Conservation (phyloP, 2,329 filamentous ascomycete species). For the Mycogone perniciosa region DNA sequence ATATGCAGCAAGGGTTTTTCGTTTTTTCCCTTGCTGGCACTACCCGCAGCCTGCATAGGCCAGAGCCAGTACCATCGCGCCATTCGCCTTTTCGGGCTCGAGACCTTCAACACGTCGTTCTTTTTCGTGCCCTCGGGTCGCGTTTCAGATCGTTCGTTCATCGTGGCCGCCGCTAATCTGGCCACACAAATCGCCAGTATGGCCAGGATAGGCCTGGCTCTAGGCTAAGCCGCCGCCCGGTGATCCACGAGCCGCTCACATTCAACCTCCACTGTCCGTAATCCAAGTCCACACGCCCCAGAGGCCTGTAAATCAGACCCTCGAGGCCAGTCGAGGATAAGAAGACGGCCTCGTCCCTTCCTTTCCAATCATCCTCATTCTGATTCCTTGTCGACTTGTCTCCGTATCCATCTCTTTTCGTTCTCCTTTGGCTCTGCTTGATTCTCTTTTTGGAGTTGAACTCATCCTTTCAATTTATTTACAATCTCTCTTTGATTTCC, state of each 20-base stretch:
- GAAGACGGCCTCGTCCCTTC: slow-evolving; percentile 23
- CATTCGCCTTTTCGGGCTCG: no score
- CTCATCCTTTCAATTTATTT: not conserved
- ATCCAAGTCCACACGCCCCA: slow-evolving; percentile 3
- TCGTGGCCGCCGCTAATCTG: not conserved
- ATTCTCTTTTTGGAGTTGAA: not conserved
- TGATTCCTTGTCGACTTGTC: slow-evolving; percentile 8
- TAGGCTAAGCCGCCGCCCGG: slow-evolving; percentile 10
- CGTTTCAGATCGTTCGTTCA: slow-evolving; percentile 6
- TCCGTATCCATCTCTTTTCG: slow-evolving; percentile 10
- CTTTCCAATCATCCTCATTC: slow-evolving; percentile 19
- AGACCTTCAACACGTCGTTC: slow-evolving; percentile 1
- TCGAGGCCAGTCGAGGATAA: slow-evolving; percentile 19
- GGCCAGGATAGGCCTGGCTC: slow-evolving; percentile 1
- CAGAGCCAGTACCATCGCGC: no score
- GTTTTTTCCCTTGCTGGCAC: no score
- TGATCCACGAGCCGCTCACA: slow-evolving; percentile 13
- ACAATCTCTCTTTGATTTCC: not conserved
- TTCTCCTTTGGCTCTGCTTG: slow-evolving; percentile 3
- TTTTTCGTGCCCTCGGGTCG: not conserved
- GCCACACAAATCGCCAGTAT: not conserved
- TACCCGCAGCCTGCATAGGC: no score
- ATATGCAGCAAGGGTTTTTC: no score
- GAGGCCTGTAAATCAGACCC: not conserved
- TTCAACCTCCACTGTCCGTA: not conserved